Conservation (phyloP, 202 grass and related monocot species). For the Zizania palustris region DNA sequence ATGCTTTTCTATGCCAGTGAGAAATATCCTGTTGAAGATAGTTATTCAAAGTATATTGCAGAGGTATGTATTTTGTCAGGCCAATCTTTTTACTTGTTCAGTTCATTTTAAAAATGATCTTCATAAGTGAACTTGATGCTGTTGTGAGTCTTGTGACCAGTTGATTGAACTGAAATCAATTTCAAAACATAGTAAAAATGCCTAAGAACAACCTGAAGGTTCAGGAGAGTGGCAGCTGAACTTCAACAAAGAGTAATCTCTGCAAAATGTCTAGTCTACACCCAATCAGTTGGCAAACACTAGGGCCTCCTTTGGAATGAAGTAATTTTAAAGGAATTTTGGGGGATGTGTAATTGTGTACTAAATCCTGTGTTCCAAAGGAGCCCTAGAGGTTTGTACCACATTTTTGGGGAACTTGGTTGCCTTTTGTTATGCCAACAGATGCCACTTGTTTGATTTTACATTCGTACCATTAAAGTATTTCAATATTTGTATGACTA, state of each 20-base stretch:
- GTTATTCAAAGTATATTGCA: constrained; percentile 89
- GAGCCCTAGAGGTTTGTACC: not conserved
- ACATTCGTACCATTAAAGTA: constrained; percentile 6
- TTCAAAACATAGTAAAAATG: constrained; percentile 23
- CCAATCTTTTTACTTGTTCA: constrained; percentile 1
- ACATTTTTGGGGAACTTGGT: not conserved
- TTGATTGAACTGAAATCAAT: constrained; percentile 7
- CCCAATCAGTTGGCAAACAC: no score
- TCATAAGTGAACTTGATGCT: constrained; percentile 2
- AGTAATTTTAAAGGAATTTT: no score
- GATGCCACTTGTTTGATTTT: not conserved
- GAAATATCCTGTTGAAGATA: constrained; percentile 92
- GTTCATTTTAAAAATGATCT: constrained; percentile 18
- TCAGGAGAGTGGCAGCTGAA: not conserved
- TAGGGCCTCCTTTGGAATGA: constrained; percentile 4
- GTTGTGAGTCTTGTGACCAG: constrained; percentile 12
- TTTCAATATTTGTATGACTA: constrained; percentile 20
- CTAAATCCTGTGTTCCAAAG: no score
- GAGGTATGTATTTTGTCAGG: constrained; percentile 60
- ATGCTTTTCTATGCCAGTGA: constrained; percentile 96
- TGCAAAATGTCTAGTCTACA: not conserved
- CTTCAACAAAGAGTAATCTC: constrained; percentile 5
- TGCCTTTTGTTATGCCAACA: not conserved
- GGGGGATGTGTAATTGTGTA: no score
- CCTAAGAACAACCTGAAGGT: not conserved